Percentiles rank a stretch among this genome's conserved stretches.
phyloP scores from a whole-genome alignment of 805 yeast genomes.

The Schizosaccharomyces japonicus region DNA sequence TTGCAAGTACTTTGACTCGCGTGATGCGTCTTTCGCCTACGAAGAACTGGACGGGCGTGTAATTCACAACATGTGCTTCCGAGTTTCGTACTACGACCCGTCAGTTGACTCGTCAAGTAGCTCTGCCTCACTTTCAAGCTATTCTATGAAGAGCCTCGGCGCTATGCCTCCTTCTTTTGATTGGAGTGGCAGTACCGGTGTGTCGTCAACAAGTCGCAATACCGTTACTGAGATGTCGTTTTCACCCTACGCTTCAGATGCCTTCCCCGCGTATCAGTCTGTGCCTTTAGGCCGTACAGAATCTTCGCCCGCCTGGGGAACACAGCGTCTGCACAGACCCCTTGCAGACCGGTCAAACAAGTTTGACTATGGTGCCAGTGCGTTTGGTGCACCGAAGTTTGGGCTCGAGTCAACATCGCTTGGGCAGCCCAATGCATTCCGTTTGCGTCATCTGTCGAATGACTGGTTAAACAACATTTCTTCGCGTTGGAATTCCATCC shows the following conservation, averaged over 20 bases:
- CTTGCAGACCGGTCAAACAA: background rate
- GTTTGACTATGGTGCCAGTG: background rate
- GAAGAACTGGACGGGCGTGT: slow-evolving; percentile 11
- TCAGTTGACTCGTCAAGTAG: background rate
- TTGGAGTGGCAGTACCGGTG: too few relatives aligned
- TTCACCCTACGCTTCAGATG: background rate
- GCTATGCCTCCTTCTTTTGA: too few relatives aligned
- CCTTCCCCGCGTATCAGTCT: background rate
- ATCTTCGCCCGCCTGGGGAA: slow-evolving; percentile 2
- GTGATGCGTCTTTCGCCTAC: slow-evolving; percentile 17
- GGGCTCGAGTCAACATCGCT: background rate
- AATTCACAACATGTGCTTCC: slow-evolving; percentile 10
- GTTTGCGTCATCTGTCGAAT: background rate
- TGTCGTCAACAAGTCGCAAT: too few relatives aligned
- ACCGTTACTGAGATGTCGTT: too few relatives aligned
- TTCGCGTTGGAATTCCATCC: background rate
- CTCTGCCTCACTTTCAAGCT: background rate
- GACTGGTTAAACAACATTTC: background rate
- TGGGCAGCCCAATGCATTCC: background rate
- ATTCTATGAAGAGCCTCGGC: too few relatives aligned
- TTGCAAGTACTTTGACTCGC: slow-evolving; percentile 18
- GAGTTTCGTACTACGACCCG: background rate
- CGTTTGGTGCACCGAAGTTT: background rate
- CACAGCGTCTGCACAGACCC: background rate
- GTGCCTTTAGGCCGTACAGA: slow-evolving; percentile 2